These are phyloP conservation scores for Boletus calvinii DNA, from an alignment of 1,284 basidiomycete species.

Conservation along the genomic window DNA sequence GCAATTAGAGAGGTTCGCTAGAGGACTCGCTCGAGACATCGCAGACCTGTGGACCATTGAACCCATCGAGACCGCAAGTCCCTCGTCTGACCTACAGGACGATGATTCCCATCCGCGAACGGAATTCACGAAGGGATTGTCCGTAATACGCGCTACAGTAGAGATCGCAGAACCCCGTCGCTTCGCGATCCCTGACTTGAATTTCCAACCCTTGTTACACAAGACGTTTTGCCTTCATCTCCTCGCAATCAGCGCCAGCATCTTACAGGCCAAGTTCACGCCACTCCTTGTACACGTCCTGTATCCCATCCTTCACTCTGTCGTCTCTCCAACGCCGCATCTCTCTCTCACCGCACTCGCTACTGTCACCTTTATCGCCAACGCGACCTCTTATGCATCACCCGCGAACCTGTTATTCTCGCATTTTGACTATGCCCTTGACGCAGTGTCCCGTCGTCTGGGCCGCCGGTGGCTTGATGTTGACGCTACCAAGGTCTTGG, in stretches of 20 bases:
- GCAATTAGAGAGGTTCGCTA: constrained; percentile 62
- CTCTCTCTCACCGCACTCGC: constrained; percentile 71
- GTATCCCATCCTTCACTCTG: constrained; percentile 81
- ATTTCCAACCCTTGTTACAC: constrained; percentile 52
- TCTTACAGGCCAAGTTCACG: constrained; percentile 65
- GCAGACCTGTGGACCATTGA: constrained; percentile 68
- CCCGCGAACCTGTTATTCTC: constrained; percentile 82
- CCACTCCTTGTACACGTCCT: constrained; percentile 75
- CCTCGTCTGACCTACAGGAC: constrained; percentile 19
- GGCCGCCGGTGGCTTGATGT: constrained; percentile 75
- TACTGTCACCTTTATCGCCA: constrained; percentile 67
- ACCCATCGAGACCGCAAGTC: constrained; percentile 17
- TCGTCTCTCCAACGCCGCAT: constrained; percentile 67
- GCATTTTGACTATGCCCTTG: constrained; percentile 93
- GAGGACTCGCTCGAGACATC: constrained; percentile 60
- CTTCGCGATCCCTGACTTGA: constrained; percentile 31
- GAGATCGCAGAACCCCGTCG: constrained; percentile 45
- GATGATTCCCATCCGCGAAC: constrained; percentile 34
- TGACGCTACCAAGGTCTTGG: constrained; percentile 78
- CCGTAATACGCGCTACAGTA: constrained; percentile 37
- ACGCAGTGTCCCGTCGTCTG: constrained; percentile 80
- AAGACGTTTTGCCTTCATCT: constrained; percentile 67
- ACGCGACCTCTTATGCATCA: constrained; percentile 76
- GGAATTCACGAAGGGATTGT: constrained; percentile 50
- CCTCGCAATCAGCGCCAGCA: constrained; percentile 64